Evolutionary conservation across 345 rosid genomes (phyloP), one percentile per base, ranked within the genome.

Genomic region (Corchorus olitorius): DNA sequence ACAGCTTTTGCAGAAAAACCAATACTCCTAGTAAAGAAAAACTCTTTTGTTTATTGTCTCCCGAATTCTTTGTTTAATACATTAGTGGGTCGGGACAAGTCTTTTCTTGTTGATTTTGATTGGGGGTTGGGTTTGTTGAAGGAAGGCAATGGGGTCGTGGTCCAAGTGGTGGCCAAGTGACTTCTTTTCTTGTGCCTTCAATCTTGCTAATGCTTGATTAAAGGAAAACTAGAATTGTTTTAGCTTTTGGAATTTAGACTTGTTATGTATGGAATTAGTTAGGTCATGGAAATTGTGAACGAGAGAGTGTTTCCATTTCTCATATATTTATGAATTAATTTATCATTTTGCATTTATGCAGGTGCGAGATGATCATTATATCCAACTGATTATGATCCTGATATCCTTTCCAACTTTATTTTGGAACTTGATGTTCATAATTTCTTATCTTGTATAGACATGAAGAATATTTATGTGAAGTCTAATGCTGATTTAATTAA

Each of bases 121-220:
- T 93, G 99, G 99, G n/a, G n/a, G n/a, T n/a, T n/a, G 99, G 99
- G 5, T 96, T 96, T 45, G 90, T 88, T 78, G 99, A 96, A 75
- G 99, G 99, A 79, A 89, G 99, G 82, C 99, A 96, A 81, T 96
- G 98, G 98, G 98, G 98, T 10, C 99, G 99, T 77, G 99, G 99
- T 79, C 84, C 91, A 83, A 96, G 98, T 80, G 99, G 99, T 75
- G 99, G 99, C 48, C 99, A 96, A 92, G 98, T 90, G 77, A 80
- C 73, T 45, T 69, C 22, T 22, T 66, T 56, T 70, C 8, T 48
- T 49, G 45, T 54, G n/a, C 69, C 10, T 63, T 66, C 63, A 50
- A 52, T 55, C 45, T 77, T 71, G 48, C 13, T 17, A 59, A 13
- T 13, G 41, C 74, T 61, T 68, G 10, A 14, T 20, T 20, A 20